A percentile compares a stretch with the other conserved stretches of the same genome.
Conservation (phyloP, 1,284 basidiomycete genomes). For the Sanguinoderma infundibulare region DNA sequence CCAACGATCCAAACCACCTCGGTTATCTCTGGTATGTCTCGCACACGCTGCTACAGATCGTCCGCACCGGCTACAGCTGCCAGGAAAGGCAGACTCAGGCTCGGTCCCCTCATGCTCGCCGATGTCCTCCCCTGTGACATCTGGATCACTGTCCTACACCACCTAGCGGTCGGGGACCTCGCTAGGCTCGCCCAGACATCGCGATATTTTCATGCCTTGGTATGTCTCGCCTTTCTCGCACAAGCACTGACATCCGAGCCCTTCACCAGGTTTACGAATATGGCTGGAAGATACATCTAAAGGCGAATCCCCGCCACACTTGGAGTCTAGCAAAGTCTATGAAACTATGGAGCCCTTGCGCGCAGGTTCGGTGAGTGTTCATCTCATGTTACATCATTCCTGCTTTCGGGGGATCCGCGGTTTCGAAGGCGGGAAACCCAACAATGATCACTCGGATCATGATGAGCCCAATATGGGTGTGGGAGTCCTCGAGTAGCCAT, state of each 20-base stretch:
- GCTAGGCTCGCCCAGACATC: slow-evolving; percentile 51
- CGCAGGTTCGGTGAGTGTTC: slow-evolving; percentile 41
- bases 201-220: slow-evolving; percentile 48
- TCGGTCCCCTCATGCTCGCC: slow-evolving; percentile 26
- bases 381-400: neutral
- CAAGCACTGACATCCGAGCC: neutral
- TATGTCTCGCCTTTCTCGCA: slow-evolving; percentile 37
- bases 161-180: slow-evolving; percentile 51
- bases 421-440: neutral
- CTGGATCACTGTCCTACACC: slow-evolving; percentile 55
- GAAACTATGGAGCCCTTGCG: slow-evolving; percentile 48
- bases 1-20: neutral
- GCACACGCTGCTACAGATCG: slow-evolving; percentile 1
- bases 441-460: neutral
- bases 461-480: neutral
- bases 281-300: slow-evolving; percentile 63
- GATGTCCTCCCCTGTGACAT: slow-evolving; percentile 58
- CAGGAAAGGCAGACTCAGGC: slow-evolving; percentile 2
- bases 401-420: neutral
- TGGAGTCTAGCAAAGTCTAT: slow-evolving; percentile 53
- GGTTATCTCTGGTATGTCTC: neutral
- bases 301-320: slow-evolving; percentile 54
- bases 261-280: slow-evolving; percentile 55
- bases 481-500: neutral
- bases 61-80: neutral